These are phyloP conservation scores for Aspergillus neoniger DNA, from an alignment of 2,329 filamentous ascomycete species.

Conservation along the genomic window DNA sequence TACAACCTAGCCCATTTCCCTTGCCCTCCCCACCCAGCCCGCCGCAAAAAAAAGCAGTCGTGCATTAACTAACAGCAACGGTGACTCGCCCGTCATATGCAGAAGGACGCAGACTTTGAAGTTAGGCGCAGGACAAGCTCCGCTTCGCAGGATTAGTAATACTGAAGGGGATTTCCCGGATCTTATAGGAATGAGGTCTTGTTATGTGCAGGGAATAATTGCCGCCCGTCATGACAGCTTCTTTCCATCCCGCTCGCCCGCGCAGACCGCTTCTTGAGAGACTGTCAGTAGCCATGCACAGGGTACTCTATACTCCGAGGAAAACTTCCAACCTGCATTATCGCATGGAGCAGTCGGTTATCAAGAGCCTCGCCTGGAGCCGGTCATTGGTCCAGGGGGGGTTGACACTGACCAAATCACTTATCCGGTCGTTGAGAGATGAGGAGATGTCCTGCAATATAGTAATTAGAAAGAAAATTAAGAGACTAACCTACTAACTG, in stretches of 20 bases:
- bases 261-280: constrained; percentile 25
- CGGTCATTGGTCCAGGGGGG: not conserved
- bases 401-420: not conserved
- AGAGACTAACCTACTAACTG: too few relatives aligned
- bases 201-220: not conserved
- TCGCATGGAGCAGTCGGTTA: not conserved
- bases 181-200: not conserved
- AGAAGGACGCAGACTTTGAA: not conserved
- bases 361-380: not conserved
- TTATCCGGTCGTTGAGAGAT: not conserved
- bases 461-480: too few relatives aligned
- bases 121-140: not conserved
- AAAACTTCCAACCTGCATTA: not conserved
- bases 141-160: not conserved
- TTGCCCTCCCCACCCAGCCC: too few relatives aligned
- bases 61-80: constrained; percentile 1
- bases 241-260: constrained; percentile 8
- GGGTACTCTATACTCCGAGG: constrained; percentile 5
- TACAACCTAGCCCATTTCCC: not conserved
- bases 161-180: not conserved
- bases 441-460: not conserved
- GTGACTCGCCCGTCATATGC: constrained; percentile 2
- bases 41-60: not conserved
- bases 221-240: constrained; percentile 6
- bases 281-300: constrained; percentile 9